These are phyloP conservation scores for Blastobotrys americana DNA, from an alignment of 805 yeast genomes.

Conservation along the genomic window DNA sequence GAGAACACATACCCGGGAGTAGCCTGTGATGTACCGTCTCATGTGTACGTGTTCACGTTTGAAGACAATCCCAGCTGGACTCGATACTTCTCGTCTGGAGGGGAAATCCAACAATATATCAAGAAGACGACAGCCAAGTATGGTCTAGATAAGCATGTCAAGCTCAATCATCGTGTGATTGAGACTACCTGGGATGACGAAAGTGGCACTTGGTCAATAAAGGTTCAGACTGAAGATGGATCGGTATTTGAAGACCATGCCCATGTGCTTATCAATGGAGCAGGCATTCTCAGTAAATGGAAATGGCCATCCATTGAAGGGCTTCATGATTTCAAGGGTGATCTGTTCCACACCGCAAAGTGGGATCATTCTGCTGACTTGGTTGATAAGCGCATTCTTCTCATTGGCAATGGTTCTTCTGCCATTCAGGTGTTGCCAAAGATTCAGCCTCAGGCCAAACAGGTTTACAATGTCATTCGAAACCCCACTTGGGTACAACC, in stretches of 20 bases:
- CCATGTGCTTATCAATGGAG: slow-evolving; percentile 22
- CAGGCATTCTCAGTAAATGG: slow-evolving; percentile 26
- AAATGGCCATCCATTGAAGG: slow-evolving; percentile 27
- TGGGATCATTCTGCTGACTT: slow-evolving; percentile 27
- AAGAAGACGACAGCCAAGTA: slow-evolving; percentile 20
- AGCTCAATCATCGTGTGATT: slow-evolving; percentile 17
- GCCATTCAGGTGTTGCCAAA: slow-evolving; percentile 31
- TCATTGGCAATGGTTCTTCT: slow-evolving; percentile 33
- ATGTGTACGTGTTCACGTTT: slow-evolving; percentile 24
- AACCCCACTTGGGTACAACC: slow-evolving; percentile 17
- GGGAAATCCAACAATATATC: slow-evolving; percentile 23
- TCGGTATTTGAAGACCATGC: slow-evolving; percentile 17
- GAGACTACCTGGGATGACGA: slow-evolving; percentile 21
- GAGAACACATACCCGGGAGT: slow-evolving; percentile 24
- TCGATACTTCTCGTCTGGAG: slow-evolving; percentile 19
- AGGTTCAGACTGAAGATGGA: slow-evolving; percentile 10
- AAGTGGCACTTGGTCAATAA: slow-evolving; percentile 11
- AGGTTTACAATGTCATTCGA: slow-evolving; percentile 20
- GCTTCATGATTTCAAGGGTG: slow-evolving; percentile 25
- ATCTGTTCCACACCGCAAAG: slow-evolving; percentile 27
- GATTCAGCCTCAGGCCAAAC: slow-evolving; percentile 19
- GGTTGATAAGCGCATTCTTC: slow-evolving; percentile 26
- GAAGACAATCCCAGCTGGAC: slow-evolving; percentile 27
- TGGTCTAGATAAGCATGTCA: slow-evolving; percentile 17
- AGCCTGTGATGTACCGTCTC: slow-evolving; percentile 24